phyloP scores from a whole-genome alignment of 441 rosid species.

The Erodium moschatum region DNA sequence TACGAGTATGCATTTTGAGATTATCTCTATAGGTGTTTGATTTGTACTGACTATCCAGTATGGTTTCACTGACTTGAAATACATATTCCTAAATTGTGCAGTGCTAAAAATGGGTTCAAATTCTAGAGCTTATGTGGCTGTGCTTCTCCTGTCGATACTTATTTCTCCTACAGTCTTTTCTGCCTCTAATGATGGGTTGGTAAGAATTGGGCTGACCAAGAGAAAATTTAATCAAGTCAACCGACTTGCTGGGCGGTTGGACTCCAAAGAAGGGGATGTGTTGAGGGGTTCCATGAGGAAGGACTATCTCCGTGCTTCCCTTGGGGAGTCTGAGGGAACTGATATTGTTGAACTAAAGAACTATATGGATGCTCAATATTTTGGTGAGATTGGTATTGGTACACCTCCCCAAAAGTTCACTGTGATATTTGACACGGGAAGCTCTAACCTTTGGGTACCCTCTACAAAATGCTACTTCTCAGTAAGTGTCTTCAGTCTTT shows the following conservation, averaged over 20 bases:
- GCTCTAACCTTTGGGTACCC: slow-evolving; percentile 72
- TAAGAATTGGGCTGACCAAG: slow-evolving; percentile 9
- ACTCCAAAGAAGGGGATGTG: slow-evolving; percentile 13
- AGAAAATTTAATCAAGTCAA: slow-evolving; percentile 2
- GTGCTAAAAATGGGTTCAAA: slow-evolving; percentile 5
- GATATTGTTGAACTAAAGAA: slow-evolving; percentile 2
- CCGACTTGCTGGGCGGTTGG: slow-evolving; percentile 10
- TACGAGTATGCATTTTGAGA: not conserved
- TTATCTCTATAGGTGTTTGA: not conserved
- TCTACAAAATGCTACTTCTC: slow-evolving; percentile 54
- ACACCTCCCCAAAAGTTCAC: slow-evolving; percentile 60
- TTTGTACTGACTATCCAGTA: not conserved
- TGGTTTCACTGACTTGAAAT: not conserved
- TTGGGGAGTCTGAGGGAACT: slow-evolving; percentile 4
- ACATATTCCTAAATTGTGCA: not conserved
- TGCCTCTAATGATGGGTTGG: slow-evolving; percentile 8
- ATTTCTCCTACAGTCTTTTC: slow-evolving; percentile 2
- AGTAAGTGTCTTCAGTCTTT: slow-evolving; percentile 24
- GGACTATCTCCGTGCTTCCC: slow-evolving; percentile 1
- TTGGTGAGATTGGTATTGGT: slow-evolving; percentile 40
- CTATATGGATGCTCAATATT: not conserved
- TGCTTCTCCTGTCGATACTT: slow-evolving; percentile 2
- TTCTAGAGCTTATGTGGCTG: not conserved
- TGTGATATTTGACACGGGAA: slow-evolving; percentile 59
- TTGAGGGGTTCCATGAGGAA: slow-evolving; percentile 5